Evolutionary conservation across 192 early-diverging fungal species (phyloP).

Genomic region (Cladochytrium replicatum): DNA sequence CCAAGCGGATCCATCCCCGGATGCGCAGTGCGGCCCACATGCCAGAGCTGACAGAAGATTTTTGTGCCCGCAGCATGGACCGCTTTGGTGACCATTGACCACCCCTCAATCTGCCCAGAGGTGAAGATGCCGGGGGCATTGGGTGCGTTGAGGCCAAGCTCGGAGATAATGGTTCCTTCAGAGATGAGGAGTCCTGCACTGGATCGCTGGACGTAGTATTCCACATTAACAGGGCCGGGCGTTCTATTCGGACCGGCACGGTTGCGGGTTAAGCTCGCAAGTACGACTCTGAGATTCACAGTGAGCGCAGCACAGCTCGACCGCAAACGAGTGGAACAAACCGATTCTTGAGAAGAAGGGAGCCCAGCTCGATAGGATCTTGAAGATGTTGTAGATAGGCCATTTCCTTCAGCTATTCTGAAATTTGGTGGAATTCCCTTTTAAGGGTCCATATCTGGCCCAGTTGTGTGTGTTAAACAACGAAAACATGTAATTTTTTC

Average conservation of each 20-base stretch:
- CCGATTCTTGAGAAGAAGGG: constrained; percentile 20
- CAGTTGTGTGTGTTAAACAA: no score
- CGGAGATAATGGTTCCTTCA: constrained; percentile 11
- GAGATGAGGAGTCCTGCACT: constrained; percentile 9
- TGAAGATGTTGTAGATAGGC: no score
- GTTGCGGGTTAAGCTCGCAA: constrained; percentile 15
- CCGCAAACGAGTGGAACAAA: background rate
- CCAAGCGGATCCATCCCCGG: constrained; percentile 7
- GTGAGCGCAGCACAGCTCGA: no score
- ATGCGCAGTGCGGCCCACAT: constrained; percentile 21
- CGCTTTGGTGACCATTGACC: constrained; percentile 33
- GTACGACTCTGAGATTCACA: constrained; percentile 12
- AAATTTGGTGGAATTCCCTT: no score
- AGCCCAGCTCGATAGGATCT: constrained; percentile 13
- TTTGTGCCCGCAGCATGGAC: constrained; percentile 24
- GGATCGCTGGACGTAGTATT: constrained; percentile 12
- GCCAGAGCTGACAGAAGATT: constrained; percentile 41
- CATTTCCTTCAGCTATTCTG: no score
- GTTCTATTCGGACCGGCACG: constrained; percentile 2
- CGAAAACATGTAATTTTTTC: no score
- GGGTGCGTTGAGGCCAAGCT: no score
- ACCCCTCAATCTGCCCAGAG: constrained; percentile 26
- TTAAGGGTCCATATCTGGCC: no score
- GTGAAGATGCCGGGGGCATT: constrained; percentile 33
- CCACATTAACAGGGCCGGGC: constrained; percentile 8